These are phyloP conservation scores for Coniochaeta ligniaria DNA, from an alignment of 2,329 filamentous ascomycete species.

Conservation along the genomic window DNA sequence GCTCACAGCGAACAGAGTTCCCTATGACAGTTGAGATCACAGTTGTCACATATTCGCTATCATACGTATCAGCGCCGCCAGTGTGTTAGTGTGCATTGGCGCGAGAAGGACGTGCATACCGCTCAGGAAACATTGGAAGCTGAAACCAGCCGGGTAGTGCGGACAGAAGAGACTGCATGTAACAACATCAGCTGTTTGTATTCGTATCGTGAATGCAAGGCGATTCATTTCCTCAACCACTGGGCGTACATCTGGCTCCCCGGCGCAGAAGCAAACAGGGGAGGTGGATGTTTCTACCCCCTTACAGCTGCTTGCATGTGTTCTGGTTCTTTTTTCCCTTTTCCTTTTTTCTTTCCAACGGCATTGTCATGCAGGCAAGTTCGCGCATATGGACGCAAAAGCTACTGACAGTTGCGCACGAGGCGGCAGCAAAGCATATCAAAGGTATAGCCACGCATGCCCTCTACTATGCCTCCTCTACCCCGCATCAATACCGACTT, in stretches of 20 bases:
- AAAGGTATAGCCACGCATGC: too few species aligned
- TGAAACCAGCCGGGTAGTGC: too few species aligned
- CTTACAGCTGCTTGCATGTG: not conserved
- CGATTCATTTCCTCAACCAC: not conserved
- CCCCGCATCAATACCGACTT: not conserved
- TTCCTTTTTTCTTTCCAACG: not conserved
- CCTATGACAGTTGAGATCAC: not conserved
- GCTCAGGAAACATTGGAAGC: not conserved
- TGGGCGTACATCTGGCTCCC: not conserved
- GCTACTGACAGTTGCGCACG: too few species aligned
- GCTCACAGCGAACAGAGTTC: not conserved
- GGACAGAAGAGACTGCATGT: not conserved
- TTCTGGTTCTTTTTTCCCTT: too few species aligned
- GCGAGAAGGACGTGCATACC: not conserved
- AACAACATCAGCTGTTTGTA: not conserved
- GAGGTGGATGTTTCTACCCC: not conserved
- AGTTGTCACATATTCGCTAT: not conserved
- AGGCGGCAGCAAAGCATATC: too few species aligned
- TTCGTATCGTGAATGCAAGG: not conserved
- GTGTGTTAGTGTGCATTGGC: not conserved
- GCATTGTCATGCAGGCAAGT: not conserved
- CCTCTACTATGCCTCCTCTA: not conserved
- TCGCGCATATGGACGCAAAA: not conserved
- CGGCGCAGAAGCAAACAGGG: not conserved
- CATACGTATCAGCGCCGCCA: not conserved